Base-by-base conservation (phyloP, 1,139 yeast species). In the Suhomyces terraborum region DNA sequence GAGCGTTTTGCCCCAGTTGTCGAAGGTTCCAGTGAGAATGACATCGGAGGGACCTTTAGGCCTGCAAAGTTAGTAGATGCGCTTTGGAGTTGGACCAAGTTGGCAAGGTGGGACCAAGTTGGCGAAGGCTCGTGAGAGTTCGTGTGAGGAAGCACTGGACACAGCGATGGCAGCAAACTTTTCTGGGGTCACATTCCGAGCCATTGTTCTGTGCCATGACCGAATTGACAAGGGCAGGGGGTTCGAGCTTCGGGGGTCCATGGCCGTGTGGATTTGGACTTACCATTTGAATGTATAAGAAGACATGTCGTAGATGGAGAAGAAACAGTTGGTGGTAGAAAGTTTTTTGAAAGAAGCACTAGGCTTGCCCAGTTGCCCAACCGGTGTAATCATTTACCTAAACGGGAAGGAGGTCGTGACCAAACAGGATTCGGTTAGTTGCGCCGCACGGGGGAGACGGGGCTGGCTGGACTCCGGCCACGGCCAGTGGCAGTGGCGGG, bases 11-110 rank as follows among this genome's bases (percentile, higher is more conserved):
- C 77, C 59, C 95, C 95, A 86, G 53, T 80, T 67, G 60, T 85
- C 93, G 61, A 86, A 85, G 36, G 83, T 74, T 48, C 95, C 95
- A 21, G 93, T 84, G 45, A 86, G 81, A 47, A 79, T 69, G 42
- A 86, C 93, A 35, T 79, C 80, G 35, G 70, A 46, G n/a, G 93
- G 88, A 47, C 93, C 91, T 23, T 77, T 62, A 26, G 91, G 91
- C 91, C 89, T 78, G 56, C n/a, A 24, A 25, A 13, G 56, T 54
- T 54, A 56, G 55, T 48, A 52, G 13, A 10, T 12, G 26, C n/a
- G n/a, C n/a, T n/a, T n/a, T n/a, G n/a, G n/a, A n/a, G n/a, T n/a
- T n/a, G n/a, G n/a, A n/a, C n/a, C n/a, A n/a, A n/a, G n/a, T n/a
- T n/a, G n/a, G n/a, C n/a, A n/a, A n/a, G n/a, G n/a, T n/a, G n/a